Evolutionary conservation across 768 basidiomycete species (phyloP).

Genomic region (Xerocomellus dryophilus): DNA sequence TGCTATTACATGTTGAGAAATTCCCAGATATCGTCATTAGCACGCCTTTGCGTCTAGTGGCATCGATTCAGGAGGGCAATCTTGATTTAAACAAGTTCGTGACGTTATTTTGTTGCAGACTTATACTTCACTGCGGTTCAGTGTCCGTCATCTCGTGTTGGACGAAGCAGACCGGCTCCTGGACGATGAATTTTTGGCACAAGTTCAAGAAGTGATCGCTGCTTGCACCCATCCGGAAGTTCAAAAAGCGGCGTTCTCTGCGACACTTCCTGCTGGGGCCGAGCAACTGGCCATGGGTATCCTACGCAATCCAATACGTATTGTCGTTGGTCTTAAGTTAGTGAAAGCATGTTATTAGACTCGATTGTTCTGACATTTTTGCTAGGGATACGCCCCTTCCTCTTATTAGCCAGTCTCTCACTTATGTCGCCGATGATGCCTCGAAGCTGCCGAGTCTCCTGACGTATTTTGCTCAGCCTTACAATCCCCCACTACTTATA

Average conservation of each 20-base stretch:
- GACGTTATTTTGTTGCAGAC: neutral
- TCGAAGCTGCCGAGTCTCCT: constrained; percentile 93
- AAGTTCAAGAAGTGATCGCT: constrained; percentile 83
- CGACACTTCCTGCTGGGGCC: constrained; percentile 84
- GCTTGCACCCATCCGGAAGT: constrained; percentile 66
- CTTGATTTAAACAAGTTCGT: constrained; percentile 73
- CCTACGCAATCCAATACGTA: constrained; percentile 80
- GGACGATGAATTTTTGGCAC: constrained; percentile 82
- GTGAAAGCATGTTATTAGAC: constrained; percentile 25
- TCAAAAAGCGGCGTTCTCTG: constrained; percentile 91
- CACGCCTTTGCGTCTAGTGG: constrained; percentile 86
- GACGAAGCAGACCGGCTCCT: constrained; percentile 93
- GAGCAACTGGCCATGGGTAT: constrained; percentile 87
- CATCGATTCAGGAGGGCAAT: constrained; percentile 66
- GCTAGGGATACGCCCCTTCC: constrained; percentile 89
- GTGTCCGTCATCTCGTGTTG: constrained; percentile 80
- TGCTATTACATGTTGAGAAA: neutral
- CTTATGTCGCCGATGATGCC: constrained; percentile 88
- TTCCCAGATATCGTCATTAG: constrained; percentile 81
- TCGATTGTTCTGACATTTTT: constrained; percentile 11
- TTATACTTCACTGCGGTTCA: constrained; percentile 29
- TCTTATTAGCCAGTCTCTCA: constrained; percentile 83
- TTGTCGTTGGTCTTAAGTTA: constrained; percentile 96
- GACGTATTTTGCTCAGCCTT: constrained; percentile 72
- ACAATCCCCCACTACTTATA: constrained; percentile 87